phyloP scores from a whole-genome alignment of 768 basidiomycete species.

The Hemileccinum rubropunctum region DNA sequence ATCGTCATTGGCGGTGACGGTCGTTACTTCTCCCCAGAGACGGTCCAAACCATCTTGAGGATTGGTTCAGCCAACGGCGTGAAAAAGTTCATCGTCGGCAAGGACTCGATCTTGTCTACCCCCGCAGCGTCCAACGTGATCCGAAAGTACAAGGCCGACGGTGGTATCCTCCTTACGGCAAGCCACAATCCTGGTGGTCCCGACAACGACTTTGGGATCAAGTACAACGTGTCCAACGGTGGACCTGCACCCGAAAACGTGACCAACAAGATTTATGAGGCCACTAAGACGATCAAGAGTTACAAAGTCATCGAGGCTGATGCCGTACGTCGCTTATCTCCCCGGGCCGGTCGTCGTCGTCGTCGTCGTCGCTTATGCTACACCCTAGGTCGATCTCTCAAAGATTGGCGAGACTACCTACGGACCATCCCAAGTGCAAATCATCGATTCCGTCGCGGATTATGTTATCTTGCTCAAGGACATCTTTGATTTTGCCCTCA shows the following conservation, averaged over 20 bases:
- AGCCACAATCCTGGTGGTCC: constrained; percentile 99
- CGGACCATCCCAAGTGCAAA: constrained; percentile 80
- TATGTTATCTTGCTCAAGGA: constrained; percentile 79
- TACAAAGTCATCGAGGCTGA: constrained; percentile 85
- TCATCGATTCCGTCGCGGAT: constrained; percentile 93
- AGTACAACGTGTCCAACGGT: constrained; percentile 97
- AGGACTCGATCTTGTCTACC: constrained; percentile 90
- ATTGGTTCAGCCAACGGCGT: constrained; percentile 96
- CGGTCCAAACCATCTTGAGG: constrained; percentile 88
- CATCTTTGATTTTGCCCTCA: constrained; percentile 94
- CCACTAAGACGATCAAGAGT: constrained; percentile 78
- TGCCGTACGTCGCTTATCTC: constrained; percentile 49
- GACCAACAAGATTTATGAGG: constrained; percentile 93
- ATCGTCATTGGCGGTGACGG: constrained; percentile 98
- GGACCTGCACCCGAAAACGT: constrained; percentile 96
- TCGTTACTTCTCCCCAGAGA: constrained; percentile 84
- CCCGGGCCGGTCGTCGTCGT: neutral
- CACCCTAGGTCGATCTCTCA: constrained; percentile 71
- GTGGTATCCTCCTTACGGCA: constrained; percentile 95
- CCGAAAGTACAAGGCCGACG: constrained; percentile 92
- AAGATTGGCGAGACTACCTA: constrained; percentile 76
- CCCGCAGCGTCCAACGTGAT: constrained; percentile 97
- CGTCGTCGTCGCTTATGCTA: neutral
- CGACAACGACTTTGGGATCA: constrained; percentile 98
- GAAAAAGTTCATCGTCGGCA: constrained; percentile 86